Percentiles rank a stretch among this genome's conserved stretches.
Conservation (phyloP, 2,329 filamentous ascomycete species). For the Alternaria viburni region DNA sequence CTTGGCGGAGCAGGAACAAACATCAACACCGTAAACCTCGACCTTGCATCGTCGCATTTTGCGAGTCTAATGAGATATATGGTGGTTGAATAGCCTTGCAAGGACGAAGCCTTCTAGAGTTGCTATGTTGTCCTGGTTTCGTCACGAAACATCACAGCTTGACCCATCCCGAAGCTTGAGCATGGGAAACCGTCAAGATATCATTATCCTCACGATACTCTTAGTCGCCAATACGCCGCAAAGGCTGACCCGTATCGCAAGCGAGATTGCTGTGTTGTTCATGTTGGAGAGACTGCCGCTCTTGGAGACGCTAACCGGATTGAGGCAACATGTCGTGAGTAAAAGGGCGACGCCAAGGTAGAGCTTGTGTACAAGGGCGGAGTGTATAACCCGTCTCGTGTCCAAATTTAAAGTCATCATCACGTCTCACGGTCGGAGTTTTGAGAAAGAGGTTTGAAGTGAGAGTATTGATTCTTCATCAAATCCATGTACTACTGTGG, state of each 20-base stretch:
- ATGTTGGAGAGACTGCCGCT: background rate
- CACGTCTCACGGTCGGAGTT: background rate
- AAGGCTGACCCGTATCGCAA: background rate
- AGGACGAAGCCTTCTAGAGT: too few species aligned
- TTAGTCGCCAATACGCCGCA: background rate
- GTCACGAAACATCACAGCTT: too few species aligned
- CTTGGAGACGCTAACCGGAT: constrained; percentile 6
- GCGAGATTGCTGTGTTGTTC: background rate
- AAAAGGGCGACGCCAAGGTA: constrained; percentile 15
- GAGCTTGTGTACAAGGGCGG: background rate
- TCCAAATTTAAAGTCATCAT: background rate
- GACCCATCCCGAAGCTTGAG: background rate
- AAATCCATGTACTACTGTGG: constrained; percentile 22
- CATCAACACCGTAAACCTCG: background rate
- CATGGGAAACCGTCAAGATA: background rate
- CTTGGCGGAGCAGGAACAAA: background rate
- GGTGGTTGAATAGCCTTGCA: background rate
- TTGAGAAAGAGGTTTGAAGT: background rate
- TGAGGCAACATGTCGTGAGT: constrained; percentile 11
- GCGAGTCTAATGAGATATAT: background rate
- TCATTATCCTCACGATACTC: too few species aligned
- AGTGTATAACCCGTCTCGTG: background rate
- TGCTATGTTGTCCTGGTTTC: too few species aligned
- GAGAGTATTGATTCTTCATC: constrained; percentile 5
- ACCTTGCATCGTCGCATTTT: background rate